Conservation (phyloP, 345 rosid species). For the Theobroma cacao region DNA sequence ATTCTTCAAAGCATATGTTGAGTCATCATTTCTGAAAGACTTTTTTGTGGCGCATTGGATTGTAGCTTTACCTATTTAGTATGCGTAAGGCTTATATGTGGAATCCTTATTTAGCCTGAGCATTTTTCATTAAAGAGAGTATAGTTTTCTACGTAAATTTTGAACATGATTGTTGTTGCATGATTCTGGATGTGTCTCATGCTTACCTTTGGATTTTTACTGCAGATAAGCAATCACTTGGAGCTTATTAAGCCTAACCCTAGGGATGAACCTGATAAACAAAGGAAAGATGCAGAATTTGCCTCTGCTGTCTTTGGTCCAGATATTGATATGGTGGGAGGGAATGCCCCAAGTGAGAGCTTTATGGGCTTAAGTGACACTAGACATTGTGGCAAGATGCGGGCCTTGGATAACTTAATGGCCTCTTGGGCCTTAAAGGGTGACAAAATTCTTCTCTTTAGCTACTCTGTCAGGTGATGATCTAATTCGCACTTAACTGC, state of each 20-base stretch:
- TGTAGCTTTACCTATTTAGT: neutral
- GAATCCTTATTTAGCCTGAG: neutral
- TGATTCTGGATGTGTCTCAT: neutral
- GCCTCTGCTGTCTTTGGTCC: conserved; percentile 76
- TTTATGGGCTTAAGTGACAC: conserved; percentile 84
- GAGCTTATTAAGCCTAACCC: conserved; percentile 97
- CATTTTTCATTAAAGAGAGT: neutral
- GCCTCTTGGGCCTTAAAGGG: conserved; percentile 77
- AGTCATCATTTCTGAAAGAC: neutral
- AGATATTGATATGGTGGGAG: conserved; percentile 82
- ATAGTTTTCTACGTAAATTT: neutral
- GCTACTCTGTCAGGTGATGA: conserved; percentile 87
- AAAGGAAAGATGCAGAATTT: conserved; percentile 86
- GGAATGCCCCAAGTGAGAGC: conserved; percentile 60
- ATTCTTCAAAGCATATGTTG: neutral
- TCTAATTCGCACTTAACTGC: neutral
- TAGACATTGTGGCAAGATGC: conserved; percentile 92
- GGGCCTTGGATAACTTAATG: conserved; percentile 79
- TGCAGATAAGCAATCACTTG: conserved; percentile 89
- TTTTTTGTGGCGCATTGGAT: neutral
- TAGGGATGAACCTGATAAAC: conserved; percentile 81
- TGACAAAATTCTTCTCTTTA: conserved; percentile 91
- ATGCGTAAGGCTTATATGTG: neutral
- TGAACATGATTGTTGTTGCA: neutral
- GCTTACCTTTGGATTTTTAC: neutral